These are phyloP conservation scores for Suillus variegatus DNA, from an alignment of 768 basidiomycete species.

Conservation along the genomic window DNA sequence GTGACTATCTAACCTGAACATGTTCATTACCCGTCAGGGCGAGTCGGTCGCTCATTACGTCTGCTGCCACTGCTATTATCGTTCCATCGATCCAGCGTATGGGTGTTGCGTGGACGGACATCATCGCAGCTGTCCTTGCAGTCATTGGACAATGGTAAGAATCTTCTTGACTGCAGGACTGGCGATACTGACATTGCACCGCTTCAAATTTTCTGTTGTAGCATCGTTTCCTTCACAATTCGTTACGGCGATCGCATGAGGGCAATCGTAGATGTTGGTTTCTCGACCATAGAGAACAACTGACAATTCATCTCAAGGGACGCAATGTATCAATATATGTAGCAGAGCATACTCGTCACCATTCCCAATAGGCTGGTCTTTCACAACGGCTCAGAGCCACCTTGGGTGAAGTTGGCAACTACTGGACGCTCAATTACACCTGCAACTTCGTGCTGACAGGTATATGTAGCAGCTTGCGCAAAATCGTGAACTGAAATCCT, in stretches of 20 bases:
- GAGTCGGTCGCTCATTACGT: constrained; percentile 44
- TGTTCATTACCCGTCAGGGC: constrained; percentile 36
- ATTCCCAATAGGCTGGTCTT: neutral
- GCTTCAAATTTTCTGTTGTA: constrained; percentile 20
- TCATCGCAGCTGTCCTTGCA: constrained; percentile 41
- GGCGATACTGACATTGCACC: neutral
- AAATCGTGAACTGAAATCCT: neutral
- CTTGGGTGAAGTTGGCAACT: no score
- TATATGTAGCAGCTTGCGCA: neutral
- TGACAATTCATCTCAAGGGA: constrained; percentile 12
- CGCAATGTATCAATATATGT: neutral
- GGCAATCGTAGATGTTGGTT: constrained; percentile 51
- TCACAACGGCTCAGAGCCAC: neutral
- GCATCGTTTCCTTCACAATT: constrained; percentile 47
- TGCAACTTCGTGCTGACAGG: no score
- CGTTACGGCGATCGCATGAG: constrained; percentile 52
- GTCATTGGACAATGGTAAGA: constrained; percentile 52
- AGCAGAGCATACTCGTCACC: neutral
- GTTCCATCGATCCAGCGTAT: constrained; percentile 52
- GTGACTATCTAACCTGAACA: neutral
- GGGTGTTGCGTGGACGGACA: constrained; percentile 49
- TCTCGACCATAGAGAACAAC: constrained; percentile 37
- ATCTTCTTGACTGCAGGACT: neutral
- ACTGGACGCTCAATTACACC: no score
- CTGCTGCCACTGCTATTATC: constrained; percentile 44